Percentiles rank a stretch among this genome's conserved stretches.
Evolutionary conservation across 371 early-diverging fungal genomes (phyloP).

Genomic region (Mucor sp.): DNA sequence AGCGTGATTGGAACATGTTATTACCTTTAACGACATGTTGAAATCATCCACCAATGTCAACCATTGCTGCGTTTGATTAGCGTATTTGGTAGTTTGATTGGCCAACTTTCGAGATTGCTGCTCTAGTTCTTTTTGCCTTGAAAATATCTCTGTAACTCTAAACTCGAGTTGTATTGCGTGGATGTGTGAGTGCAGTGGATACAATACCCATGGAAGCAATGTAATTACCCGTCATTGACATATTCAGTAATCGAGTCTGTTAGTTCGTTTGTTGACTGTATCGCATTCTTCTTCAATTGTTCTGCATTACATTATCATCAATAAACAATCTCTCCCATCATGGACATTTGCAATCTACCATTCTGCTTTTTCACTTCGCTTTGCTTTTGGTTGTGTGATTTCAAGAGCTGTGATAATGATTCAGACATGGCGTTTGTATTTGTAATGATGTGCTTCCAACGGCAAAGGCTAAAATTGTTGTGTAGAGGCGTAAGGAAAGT

Average conservation of each 20-base stretch:
- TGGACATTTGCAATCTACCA: constrained; percentile 26
- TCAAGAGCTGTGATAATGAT: constrained; percentile 45
- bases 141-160: constrained; percentile 58
- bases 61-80: constrained; percentile 68
- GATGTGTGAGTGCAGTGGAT: neutral
- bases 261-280: constrained; percentile 49
- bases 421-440: constrained; percentile 14
- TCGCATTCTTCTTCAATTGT: constrained; percentile 56
- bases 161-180: neutral
- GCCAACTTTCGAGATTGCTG: constrained; percentile 57
- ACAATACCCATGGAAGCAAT: neutral
- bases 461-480: neutral
- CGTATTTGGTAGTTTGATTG: constrained; percentile 48
- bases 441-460: neutral
- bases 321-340: neutral
- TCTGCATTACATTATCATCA: constrained; percentile 32
- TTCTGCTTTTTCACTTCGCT: constrained; percentile 41
- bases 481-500: neutral
- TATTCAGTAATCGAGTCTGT: constrained; percentile 60
- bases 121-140: constrained; percentile 66
- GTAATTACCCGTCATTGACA: constrained; percentile 54
- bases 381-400: constrained; percentile 50
- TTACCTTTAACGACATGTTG: constrained; percentile 64
- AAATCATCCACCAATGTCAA: constrained; percentile 60
- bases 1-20: neutral